Percentiles rank a stretch among this genome's conserved stretches.
Conservation (phyloP, 768 basidiomycete genomes). For the Suillus plorans region DNA sequence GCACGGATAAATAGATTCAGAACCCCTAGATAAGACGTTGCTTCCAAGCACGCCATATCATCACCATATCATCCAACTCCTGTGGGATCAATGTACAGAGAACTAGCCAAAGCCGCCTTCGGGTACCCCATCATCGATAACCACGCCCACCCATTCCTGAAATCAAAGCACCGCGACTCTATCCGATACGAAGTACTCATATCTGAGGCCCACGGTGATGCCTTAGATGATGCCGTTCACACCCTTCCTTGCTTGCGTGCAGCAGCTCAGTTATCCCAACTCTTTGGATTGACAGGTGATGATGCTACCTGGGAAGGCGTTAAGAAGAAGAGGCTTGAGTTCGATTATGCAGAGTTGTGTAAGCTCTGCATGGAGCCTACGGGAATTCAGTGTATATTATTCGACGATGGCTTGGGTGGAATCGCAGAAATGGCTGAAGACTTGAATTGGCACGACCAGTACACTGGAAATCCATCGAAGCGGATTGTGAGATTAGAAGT, state of each 20-base stretch:
- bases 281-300: conserved; percentile 42
- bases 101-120: conserved; percentile 20
- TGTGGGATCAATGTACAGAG: conserved; percentile 17
- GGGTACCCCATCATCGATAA: conserved; percentile 69
- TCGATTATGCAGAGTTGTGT: conserved; percentile 61
- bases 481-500: conserved; percentile 70
- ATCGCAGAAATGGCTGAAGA: conserved; percentile 46
- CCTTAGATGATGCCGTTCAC: conserved; percentile 50
- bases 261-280: conserved; percentile 48
- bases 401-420: conserved; percentile 71
- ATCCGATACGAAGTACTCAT: conserved; percentile 64
- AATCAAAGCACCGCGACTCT: conserved; percentile 38
- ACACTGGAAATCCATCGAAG: conserved; percentile 50
- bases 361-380: conserved; percentile 50
- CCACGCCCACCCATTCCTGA: conserved; percentile 74
- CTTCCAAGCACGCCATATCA: background rate
- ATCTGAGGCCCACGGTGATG: conserved; percentile 60
- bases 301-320: conserved; percentile 57
- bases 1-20: background rate
- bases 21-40: conserved; percentile 6
- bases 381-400: conserved; percentile 64
- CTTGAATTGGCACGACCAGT: conserved; percentile 62
- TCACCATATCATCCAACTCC: background rate
- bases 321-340: conserved; percentile 42
- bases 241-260: conserved; percentile 65